These are phyloP conservation scores for Termitomyces sp. DNA, from an alignment of 768 basidiomycete genomes.

Conservation along the genomic window DNA sequence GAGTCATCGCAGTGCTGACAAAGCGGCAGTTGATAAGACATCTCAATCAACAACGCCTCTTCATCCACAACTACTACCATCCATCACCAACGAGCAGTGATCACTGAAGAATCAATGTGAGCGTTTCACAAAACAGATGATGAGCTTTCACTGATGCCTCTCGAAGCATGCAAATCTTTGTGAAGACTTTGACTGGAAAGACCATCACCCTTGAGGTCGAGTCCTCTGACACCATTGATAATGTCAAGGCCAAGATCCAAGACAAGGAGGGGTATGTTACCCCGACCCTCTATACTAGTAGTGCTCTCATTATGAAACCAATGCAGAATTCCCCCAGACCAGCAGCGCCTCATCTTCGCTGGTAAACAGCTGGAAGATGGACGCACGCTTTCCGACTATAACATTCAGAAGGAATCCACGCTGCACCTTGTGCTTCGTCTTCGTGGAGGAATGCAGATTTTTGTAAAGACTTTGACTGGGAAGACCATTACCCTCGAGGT, in stretches of 20 bases:
- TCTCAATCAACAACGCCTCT: neutral
- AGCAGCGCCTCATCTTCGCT: conserved; percentile 10
- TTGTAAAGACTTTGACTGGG: conserved; percentile 27
- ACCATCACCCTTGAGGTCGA: conserved; percentile 10
- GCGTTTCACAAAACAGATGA: neutral
- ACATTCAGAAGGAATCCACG: conserved; percentile 8
- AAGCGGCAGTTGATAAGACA: conserved; percentile 12
- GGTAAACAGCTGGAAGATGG: conserved; percentile 8
- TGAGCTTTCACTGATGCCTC: neutral
- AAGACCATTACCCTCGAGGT: conserved; percentile 20
- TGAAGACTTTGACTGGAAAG: conserved; percentile 15
- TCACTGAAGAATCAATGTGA: neutral
- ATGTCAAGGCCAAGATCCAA: conserved; percentile 11
- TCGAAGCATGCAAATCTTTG: conserved; percentile 17
- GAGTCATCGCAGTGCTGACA: conserved; percentile 8
- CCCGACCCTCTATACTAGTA: no score
- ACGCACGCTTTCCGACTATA: conserved; percentile 5
- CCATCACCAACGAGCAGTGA: neutral
- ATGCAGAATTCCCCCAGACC: conserved; percentile 7
- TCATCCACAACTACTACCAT: conserved; percentile 9
- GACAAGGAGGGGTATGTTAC: conserved; percentile 7
- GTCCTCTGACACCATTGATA: conserved; percentile 8
- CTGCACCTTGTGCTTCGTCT: conserved; percentile 7
- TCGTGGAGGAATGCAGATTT: conserved; percentile 15
- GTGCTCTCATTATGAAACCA: neutral